phyloP scores from a whole-genome alignment of 352 stramenopile species.

The Pythium volutum region DNA sequence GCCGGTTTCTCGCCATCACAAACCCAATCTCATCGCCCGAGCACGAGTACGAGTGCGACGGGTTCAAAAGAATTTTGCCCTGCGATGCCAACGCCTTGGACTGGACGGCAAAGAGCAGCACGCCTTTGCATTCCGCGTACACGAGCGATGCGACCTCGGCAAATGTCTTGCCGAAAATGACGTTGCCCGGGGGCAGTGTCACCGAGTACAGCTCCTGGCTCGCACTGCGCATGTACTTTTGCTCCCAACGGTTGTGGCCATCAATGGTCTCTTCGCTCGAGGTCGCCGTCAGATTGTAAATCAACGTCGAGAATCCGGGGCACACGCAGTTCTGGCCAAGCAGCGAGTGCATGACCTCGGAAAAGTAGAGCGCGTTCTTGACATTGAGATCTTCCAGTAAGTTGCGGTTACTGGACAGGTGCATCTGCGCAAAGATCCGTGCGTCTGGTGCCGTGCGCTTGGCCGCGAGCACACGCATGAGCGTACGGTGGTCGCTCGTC shows the following conservation, averaged over 20 bases:
- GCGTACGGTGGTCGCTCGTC: constrained; percentile 68
- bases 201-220: constrained; percentile 83
- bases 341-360: constrained; percentile 74
- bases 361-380: constrained; percentile 79
- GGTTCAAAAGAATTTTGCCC: constrained; percentile 70
- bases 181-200: constrained; percentile 42
- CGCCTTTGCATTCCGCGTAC: constrained; percentile 69
- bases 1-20: constrained; percentile 67
- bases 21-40: constrained; percentile 65
- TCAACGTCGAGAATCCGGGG: constrained; percentile 83
- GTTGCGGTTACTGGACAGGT: constrained; percentile 70
- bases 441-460: constrained; percentile 56
- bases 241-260: constrained; percentile 45
- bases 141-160: constrained; percentile 72
- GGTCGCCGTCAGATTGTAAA: constrained; percentile 84
- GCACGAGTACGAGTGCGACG: constrained; percentile 70
- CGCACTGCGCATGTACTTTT: constrained; percentile 67
- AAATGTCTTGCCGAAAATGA: constrained; percentile 71
- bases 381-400: constrained; percentile 74
- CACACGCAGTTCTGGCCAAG: constrained; percentile 86
- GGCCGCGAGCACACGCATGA: constrained; percentile 78
- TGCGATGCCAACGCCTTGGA: constrained; percentile 24
- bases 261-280: constrained; percentile 55
- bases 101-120: constrained; percentile 75
- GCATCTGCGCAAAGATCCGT: constrained; percentile 72